Evolutionary conservation across 306 rosid species (phyloP), one percentile per base, ranked within the genome.

Genomic region (Psophocarpus tetragonolobus): DNA sequence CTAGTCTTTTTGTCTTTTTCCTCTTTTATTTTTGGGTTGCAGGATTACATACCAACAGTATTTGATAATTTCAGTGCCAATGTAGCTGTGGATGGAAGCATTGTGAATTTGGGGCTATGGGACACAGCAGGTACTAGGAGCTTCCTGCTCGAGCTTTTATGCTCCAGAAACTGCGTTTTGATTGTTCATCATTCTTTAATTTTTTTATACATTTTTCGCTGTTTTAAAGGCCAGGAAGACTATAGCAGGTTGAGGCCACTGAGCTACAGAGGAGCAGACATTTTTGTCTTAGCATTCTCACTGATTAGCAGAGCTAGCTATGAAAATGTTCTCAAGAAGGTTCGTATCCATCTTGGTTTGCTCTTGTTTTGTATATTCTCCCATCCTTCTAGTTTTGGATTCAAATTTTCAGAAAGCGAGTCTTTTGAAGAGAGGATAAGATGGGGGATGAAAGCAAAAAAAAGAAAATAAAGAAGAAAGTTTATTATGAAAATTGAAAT

Each of bases 11-110:
- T 30, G n/a, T n/a, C n/a, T 15, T 15, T 61, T 15, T 32, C 0
- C 15, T 45, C 11, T n/a, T 21, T 5, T 0, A 21, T 20, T 36
- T 14, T 73, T 69, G 71, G 47, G 33, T 78, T 79, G 70, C 91
- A 95, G 98, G 98, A 95, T 50, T 95, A 95, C 50, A 63, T 92
- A 76, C 98, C 98, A 1, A 95, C 98, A 26, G 98, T 95, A 0
- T 95, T 95, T 84, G 98, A 95, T 83, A 95, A 95, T 63, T 95
- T 95, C 74, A 95, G 98, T 82, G 97, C 98, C 48, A 95, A 95
- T 86, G 98, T 95, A 44, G 84, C 97, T 68, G 97, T 89, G 88
- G 98, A 92, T 88, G 97, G 98, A 66, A 89, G 62, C 74, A 87
- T 95, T 74, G 97, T 95, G 53, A 95, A 89, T 87, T 81, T 95